Evolutionary conservation across 2,329 filamentous ascomycete species (phyloP).

Genomic region (Pseudocercospora fijiensis): DNA sequence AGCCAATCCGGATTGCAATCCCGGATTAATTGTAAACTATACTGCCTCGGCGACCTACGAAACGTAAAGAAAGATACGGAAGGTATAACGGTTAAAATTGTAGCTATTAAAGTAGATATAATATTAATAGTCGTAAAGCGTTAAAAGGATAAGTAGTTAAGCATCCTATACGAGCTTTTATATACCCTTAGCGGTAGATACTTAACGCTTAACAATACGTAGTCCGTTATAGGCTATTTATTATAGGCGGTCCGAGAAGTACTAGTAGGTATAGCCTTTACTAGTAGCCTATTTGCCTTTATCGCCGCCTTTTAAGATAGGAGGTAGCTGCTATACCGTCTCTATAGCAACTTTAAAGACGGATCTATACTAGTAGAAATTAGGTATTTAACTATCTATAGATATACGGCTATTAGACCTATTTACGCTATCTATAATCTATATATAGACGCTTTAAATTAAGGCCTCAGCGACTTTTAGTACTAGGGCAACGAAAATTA

Average conservation of each 20-base stretch:
- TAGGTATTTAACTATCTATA: neutral
- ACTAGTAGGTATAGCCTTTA: neutral
- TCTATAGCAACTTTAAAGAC: neutral
- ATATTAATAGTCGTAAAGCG: neutral
- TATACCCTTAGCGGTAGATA: neutral
- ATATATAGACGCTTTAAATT: neutral
- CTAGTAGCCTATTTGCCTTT: neutral
- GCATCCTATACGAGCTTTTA: neutral
- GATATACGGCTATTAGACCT: neutral
- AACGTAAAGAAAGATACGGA: neutral
- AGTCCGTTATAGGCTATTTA: neutral
- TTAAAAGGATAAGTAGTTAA: neutral
- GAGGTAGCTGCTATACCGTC: neutral
- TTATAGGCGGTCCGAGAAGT: neutral
- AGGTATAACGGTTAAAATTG: neutral
- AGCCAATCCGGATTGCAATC: too few species aligned
- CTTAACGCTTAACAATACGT: neutral
- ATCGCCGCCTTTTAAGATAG: neutral
- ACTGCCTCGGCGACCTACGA: neutral
- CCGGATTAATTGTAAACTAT: too few species aligned
- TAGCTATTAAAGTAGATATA: neutral
- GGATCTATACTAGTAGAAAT: neutral
- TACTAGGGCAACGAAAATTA: neutral
- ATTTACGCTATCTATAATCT: neutral
- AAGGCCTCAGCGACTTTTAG: neutral